Percentiles rank a stretch among this genome's conserved stretches.
Evolutionary conservation across 2,329 filamentous ascomycete genomes (phyloP).

Genomic region (Colletotrichum tabaci): DNA sequence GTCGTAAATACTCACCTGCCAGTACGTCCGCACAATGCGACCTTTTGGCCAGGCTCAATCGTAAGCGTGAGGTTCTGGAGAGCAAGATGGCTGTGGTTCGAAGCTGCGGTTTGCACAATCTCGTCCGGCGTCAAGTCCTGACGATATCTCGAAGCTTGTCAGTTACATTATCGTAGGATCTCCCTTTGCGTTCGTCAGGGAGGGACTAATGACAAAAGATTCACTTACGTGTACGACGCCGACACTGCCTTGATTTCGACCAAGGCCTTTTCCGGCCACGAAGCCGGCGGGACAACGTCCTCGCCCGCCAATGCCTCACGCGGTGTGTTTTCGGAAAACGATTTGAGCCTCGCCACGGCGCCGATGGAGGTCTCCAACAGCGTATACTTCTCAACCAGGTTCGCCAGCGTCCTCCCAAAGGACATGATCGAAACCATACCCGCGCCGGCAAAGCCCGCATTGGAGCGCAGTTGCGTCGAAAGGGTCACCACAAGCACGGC

Average conservation of each 20-base stretch:
- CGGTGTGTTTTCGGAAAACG: neutral
- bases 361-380: neutral
- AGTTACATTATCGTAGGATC: neutral
- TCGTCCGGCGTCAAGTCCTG: neutral
- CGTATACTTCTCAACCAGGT: neutral
- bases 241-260: neutral
- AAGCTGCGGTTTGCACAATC: neutral
- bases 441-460: conserved; percentile 47
- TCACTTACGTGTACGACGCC: neutral
- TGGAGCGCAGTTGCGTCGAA: conserved; percentile 34
- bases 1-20: neutral
- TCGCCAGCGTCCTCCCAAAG: conserved; percentile 46
- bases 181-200: too few relatives aligned
- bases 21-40: neutral
- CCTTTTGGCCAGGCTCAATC: neutral
- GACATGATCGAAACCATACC: conserved; percentile 47
- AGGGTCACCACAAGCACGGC: conserved; percentile 63
- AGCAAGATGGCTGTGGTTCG: neutral
- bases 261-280: neutral
- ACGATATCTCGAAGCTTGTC: neutral
- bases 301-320: neutral
- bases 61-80: neutral
- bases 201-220: neutral
- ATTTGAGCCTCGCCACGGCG: neutral
- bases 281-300: neutral